Evolutionary conservation across 2,329 filamentous ascomycete genomes (phyloP).

Genomic region (Metarhizium robertsii): DNA sequence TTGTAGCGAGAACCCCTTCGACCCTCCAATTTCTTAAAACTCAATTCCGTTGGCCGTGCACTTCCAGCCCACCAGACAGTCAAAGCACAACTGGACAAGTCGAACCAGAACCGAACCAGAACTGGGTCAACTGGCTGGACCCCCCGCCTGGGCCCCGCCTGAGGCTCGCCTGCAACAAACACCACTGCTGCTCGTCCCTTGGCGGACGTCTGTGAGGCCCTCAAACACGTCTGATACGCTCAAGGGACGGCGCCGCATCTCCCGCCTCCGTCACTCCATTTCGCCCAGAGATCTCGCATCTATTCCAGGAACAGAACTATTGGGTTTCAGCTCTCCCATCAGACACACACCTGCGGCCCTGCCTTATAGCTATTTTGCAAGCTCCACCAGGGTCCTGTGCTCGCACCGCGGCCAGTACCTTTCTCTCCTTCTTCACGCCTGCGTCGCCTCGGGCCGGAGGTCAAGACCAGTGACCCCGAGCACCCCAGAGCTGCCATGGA

Average conservation of each 20-base stretch:
- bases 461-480: slow-evolving; percentile 4
- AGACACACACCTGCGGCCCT: no score
- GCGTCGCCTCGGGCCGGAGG: not conserved
- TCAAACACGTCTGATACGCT: slow-evolving; percentile 7
- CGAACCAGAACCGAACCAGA: not conserved
- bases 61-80: no score
- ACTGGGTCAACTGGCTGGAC: not conserved
- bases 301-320: no score
- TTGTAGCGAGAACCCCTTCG: no score
- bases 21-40: no score
- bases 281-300: not conserved
- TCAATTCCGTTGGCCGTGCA: no score
- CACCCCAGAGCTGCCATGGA: slow-evolving; percentile 47
- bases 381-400: not conserved
- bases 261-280: not conserved
- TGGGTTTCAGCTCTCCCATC: no score
- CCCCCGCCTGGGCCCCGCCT: not conserved
- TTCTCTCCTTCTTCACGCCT: not conserved
- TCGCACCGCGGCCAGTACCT: not conserved
- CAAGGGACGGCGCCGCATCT: not conserved
- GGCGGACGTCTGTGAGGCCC: not conserved
- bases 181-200: not conserved
- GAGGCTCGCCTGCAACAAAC: not conserved
- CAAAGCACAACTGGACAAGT: no score
- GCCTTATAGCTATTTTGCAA: not conserved